phyloP scores from a whole-genome alignment of 2,329 filamentous ascomycete species.

The Ascochyta pisi region DNA sequence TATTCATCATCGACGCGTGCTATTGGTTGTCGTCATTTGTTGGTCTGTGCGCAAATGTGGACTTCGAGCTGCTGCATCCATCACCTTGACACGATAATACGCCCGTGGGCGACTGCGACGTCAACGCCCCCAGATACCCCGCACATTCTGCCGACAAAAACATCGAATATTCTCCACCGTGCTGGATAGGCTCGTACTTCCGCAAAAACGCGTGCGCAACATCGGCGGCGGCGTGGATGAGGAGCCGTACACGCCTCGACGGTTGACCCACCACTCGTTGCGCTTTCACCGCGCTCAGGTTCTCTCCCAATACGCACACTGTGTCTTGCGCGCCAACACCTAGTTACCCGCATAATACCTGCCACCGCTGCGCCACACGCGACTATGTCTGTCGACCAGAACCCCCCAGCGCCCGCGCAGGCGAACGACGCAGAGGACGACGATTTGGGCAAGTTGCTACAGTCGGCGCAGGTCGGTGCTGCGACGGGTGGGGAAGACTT shows the following conservation, averaged over 20 bases:
- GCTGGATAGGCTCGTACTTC: background rate
- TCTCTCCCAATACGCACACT: background rate
- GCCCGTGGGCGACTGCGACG: conserved; percentile 21
- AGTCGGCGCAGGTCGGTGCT: conserved; percentile 28
- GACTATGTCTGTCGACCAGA: conserved; percentile 33
- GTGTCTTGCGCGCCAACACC: background rate
- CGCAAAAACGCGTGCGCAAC: background rate
- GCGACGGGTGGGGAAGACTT: conserved; percentile 31
- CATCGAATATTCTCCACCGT: background rate
- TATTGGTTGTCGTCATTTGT: background rate
- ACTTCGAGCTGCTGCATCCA: conserved; percentile 9
- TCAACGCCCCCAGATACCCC: background rate
- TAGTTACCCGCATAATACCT: background rate
- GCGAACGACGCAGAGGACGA: conserved; percentile 26
- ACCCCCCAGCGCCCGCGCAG: conserved; percentile 18
- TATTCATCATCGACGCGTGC: conserved; percentile 3
- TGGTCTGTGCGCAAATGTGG: conserved; percentile 3
- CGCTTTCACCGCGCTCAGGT: conserved; percentile 19
- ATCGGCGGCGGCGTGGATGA: conserved; percentile 30
- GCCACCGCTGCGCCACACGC: conserved; percentile 21
- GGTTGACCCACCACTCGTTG: conserved; percentile 23
- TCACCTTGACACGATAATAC: conserved; percentile 18
- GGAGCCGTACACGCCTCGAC: conserved; percentile 25
- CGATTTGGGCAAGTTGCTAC: conserved; percentile 30
- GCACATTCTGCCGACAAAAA: background rate